These are phyloP conservation scores for Harringtonia aguacate DNA, from an alignment of 2,329 filamentous ascomycete species.

Conservation along the genomic window DNA sequence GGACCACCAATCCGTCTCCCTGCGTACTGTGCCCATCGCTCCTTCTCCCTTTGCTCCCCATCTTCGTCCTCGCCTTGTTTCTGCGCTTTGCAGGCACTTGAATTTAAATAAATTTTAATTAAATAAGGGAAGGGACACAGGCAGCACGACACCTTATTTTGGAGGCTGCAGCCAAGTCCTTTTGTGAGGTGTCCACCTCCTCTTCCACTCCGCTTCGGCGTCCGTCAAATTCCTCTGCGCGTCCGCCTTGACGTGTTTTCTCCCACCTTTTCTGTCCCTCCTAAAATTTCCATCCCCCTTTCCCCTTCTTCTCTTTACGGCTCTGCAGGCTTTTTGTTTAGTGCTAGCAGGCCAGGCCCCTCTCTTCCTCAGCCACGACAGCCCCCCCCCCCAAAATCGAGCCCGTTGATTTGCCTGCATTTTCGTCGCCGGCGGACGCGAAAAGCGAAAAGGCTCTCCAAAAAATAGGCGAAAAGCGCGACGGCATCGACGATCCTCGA, in stretches of 20 bases:
- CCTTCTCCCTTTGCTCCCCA: no score
- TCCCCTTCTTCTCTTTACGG: not conserved
- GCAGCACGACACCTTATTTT: not conserved
- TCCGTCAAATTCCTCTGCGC: not conserved
- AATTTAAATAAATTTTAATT: no score
- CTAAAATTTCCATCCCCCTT: not conserved
- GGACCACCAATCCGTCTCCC: no score
- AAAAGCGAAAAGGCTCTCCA: not conserved
- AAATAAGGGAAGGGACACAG: no score
- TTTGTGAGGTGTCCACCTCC: not conserved
- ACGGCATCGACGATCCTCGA: not conserved
- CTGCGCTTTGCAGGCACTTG: no score
- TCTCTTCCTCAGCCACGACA: not conserved
- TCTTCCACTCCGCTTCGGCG: not conserved
- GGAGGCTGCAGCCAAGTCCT: not conserved
- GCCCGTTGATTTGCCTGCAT: not conserved
- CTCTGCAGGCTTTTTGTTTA: not conserved
- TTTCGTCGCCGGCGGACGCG: not conserved
- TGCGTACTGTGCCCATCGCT: no score
- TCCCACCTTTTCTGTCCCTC: not conserved
- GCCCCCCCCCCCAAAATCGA: not conserved
- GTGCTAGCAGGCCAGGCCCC: not conserved
- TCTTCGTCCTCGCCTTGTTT: no score
- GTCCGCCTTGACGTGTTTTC: conserved; percentile 4
- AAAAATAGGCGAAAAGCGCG: not conserved